Base-by-base conservation (phyloP, 1,139 yeast species). In the Casaregolazyma lundiana region DNA sequence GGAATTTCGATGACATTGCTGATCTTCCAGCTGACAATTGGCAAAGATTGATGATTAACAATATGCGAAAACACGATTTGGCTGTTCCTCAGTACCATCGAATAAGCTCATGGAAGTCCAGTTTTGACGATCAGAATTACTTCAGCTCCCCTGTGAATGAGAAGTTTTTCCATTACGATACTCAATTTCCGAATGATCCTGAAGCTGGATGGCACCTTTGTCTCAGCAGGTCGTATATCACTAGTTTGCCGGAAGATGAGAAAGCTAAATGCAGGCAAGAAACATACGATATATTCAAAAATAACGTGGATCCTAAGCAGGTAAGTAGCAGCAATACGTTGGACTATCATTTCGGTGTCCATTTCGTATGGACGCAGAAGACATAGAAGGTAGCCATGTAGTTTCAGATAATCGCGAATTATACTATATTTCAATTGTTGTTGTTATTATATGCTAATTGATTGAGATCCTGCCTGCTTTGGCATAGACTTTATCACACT, bases 31-130 rank as follows among this genome's bases (percentile, higher is more conserved):
- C 52, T 3, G 52, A 50, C 15, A 54, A 60, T 20, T 63, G 70
- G 57, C 75, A 72, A 63, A 55, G 53, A 20, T 45, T 56, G 26
- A 51, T 66, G 19, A 62, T 69, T 2, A 50, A 60, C 9, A 55
- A 58, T 19, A 62, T 67, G 17, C 65, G 67, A 57, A 36, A 51
- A 2, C 64, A 58, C 44, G 73, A 70, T 47, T 47, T 21, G 9
- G 62, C 63, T 3, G 82, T 80, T 19, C 87, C 86, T 6, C 86
- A 80, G 62, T 80, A 79, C 57, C 70, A 82, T 40, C 71, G 68
- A 35, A 20, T 21, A 8, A 73, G 69, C 9, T 55, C 59, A 17
- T 81, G 87, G 87, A 67, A 71, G 49, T 47, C 62, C 4, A 66
- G 69, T 1, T 68, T 80, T 43, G 56, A 57, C 36, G 49, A 55